Percentiles rank a stretch among this genome's conserved stretches.
These are phyloP conservation scores for Trebouxiophyceae sp. DNA, from an alignment of 163 green algal species.

Conservation along the genomic window DNA sequence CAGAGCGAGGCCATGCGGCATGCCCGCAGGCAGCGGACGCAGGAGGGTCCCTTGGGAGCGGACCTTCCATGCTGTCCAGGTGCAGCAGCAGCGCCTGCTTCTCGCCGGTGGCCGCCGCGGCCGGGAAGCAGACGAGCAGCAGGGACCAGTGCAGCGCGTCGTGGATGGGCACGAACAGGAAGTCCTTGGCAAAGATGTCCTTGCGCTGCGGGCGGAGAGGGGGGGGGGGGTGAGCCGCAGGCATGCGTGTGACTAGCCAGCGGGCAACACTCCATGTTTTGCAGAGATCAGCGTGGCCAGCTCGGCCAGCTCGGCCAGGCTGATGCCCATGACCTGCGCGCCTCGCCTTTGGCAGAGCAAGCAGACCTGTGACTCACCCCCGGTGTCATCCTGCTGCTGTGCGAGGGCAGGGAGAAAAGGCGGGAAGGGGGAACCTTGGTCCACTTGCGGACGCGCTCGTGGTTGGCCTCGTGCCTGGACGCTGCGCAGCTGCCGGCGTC, in stretches of 20 bases:
- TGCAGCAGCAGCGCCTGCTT: slow-evolving; percentile 50
- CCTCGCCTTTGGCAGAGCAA: too few species aligned
- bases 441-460: slow-evolving; percentile 80
- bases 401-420: too few species aligned
- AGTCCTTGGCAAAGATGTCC: slow-evolving; percentile 89
- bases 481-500: not conserved
- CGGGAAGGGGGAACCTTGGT: slow-evolving; percentile 56
- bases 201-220: not conserved
- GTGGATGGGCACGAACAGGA: slow-evolving; percentile 88
- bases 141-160: slow-evolving; percentile 86
- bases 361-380: too few species aligned
- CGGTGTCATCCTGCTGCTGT: too few species aligned
- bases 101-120: not conserved
- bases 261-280: too few species aligned
- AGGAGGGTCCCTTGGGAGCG: too few species aligned
- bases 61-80: slow-evolving; percentile 56
- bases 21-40: too few species aligned
- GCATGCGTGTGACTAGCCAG: slow-evolving; percentile 54
- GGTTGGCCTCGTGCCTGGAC: slow-evolving; percentile 6
- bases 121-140: slow-evolving; percentile 78
- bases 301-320: too few species aligned
- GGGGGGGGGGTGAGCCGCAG: slow-evolving; percentile 83
- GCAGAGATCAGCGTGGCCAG: too few species aligned
- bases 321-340: too few species aligned
- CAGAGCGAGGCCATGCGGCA: too few species aligned